phyloP scores from a whole-genome alignment of 1,139 yeast genomes.

The Geotrichum phurueaensis region DNA sequence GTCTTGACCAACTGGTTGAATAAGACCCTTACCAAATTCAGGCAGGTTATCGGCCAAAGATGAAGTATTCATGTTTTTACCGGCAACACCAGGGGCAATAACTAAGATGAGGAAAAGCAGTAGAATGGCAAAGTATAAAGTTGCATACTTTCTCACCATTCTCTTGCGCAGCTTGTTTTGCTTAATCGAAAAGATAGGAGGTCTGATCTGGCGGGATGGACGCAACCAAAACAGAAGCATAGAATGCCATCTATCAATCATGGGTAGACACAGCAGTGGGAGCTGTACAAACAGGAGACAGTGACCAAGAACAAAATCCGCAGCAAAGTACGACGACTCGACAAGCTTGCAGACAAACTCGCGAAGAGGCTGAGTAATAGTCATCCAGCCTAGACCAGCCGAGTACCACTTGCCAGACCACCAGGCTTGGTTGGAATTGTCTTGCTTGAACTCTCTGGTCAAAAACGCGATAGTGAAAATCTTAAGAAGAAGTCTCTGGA shows the following conservation, averaged over 20 bases:
- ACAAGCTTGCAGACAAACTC: constrained; percentile 91
- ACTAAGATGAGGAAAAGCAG: constrained; percentile 66
- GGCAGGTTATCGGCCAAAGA: constrained; percentile 27
- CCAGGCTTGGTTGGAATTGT: constrained; percentile 94
- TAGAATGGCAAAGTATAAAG: constrained; percentile 68
- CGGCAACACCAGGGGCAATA: constrained; percentile 80
- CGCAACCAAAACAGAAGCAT: constrained; percentile 98
- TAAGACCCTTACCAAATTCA: constrained; percentile 59
- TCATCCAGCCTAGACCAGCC: constrained; percentile 89
- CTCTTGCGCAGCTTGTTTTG: constrained; percentile 97
- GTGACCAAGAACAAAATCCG: constrained; percentile 93
- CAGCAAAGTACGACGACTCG: constrained; percentile 93
- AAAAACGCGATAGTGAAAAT: constrained; percentile 68
- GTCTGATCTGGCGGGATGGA: constrained; percentile 96
- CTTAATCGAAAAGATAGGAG: constrained; percentile 95
- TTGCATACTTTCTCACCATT: constrained; percentile 92
- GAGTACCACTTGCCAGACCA: constrained; percentile 99
- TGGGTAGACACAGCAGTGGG: constrained; percentile 80
- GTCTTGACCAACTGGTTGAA: constrained; percentile 78
- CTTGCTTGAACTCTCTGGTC: constrained; percentile 96
- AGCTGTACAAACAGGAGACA: constrained; percentile 78
- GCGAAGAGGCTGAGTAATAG: constrained; percentile 93
- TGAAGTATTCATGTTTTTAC: constrained; percentile 27
- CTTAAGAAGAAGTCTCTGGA: constrained; percentile 86
- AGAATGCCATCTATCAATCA: constrained; percentile 96